Base-by-base conservation (phyloP, 2,329 filamentous ascomycete species). In the Spiromastix sp. region DNA sequence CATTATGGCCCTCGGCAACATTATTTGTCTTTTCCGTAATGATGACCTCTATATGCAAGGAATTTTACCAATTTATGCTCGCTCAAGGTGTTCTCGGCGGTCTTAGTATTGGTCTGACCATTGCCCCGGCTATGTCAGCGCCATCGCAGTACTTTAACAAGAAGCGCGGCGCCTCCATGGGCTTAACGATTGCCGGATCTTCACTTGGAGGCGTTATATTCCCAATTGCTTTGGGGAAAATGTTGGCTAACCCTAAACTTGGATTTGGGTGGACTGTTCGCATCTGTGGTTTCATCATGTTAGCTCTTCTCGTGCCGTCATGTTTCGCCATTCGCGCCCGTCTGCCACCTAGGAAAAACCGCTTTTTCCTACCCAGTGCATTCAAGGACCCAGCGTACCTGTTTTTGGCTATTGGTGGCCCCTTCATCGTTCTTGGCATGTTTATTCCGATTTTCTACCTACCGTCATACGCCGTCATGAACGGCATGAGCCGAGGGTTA, bases 121-220 rank as follows among this genome's bases (percentile, higher is more conserved):
- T 79, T 54, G 71, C 76, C 30, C 74, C 79, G 0, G 64, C 70
- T 24, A 66, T 83, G 24, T 71, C 79, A 2, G 69, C 79, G 3
- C 59, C 82, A 2, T 71, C 77, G 3, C 77, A 78, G 9, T 83
- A 82, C 49, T 81, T 81, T 49, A 60, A 61, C 28, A 64, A 61
- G 32, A 68, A 63, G 41, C 63, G 72, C 36, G 67, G 67, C 1
- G 54, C 81, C 15, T 75, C 73, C 4, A 67, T 79, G 30, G 74
- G 75, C 2, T 49, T 81, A 4, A 69, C 72, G 2, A 72, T 74
- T 2, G 69, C 66, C 4, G 77, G 77, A 3, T 72, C 69, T 19
- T 71, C 68, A 2, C 13, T 42, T 10, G 72, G 72, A 2, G 69
- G 72, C 17, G 55, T 77, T 8, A 55, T 74, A 9, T 77, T 73